phyloP scores from a whole-genome alignment of 1,284 basidiomycete species.

The Papiliotrema laurentii region DNA sequence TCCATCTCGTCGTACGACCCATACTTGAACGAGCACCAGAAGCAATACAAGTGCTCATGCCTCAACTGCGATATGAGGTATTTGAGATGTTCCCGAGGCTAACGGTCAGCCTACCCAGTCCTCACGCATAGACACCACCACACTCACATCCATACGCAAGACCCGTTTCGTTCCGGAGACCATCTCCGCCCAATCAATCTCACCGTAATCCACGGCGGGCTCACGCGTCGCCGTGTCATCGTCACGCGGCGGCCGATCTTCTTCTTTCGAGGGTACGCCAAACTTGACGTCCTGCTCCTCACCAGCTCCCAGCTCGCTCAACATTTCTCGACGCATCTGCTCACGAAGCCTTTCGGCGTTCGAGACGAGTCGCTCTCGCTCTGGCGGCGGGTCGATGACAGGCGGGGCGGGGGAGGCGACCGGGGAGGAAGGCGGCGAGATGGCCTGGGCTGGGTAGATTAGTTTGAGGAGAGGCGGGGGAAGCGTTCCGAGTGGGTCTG shows the following conservation, averaged over 20 bases:
- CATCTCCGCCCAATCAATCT: slow-evolving; percentile 34
- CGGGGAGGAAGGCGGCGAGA: slow-evolving; percentile 19
- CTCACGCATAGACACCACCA: not conserved
- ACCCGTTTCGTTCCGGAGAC: slow-evolving; percentile 41
- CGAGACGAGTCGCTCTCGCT: slow-evolving; percentile 21
- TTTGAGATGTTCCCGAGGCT: slow-evolving; percentile 37
- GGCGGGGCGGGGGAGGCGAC: not conserved
- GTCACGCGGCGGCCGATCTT: slow-evolving; percentile 1
- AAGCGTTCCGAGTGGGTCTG: slow-evolving; percentile 30
- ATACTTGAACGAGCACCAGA: slow-evolving; percentile 46
- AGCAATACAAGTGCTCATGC: slow-evolving; percentile 44
- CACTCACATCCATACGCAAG: slow-evolving; percentile 44
- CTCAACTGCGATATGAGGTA: slow-evolving; percentile 42
- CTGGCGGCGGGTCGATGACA: slow-evolving; percentile 6
- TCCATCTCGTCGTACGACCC: slow-evolving; percentile 43
- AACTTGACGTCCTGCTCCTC: slow-evolving; percentile 17
- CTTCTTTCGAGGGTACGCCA: not conserved
- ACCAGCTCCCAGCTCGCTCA: slow-evolving; percentile 19
- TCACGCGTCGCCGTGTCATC: slow-evolving; percentile 5
- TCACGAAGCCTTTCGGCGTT: slow-evolving; percentile 39
- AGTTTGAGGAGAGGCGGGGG: slow-evolving; percentile 35
- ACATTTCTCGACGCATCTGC: slow-evolving; percentile 44
- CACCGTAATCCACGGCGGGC: slow-evolving; percentile 4
- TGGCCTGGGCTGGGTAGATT: slow-evolving; percentile 33
- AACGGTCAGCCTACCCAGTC: slow-evolving; percentile 1